Evolutionary conservation across 2,329 filamentous ascomycete species (phyloP), one percentile per base, ranked within the genome.

Genomic region (Cladosporium sp.): DNA sequence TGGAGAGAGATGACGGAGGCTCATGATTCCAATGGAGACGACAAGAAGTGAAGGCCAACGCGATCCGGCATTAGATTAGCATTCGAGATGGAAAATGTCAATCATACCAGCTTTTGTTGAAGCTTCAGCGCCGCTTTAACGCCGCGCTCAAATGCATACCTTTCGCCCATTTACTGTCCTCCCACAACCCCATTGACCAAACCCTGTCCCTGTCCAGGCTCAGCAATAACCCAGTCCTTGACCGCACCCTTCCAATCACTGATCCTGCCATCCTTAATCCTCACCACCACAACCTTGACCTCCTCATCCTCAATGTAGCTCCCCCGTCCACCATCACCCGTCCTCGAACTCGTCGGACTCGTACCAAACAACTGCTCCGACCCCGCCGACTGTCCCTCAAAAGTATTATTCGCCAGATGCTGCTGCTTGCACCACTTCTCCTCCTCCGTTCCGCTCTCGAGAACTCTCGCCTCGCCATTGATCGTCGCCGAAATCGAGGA

Each of bases 221-320:
- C 64, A 21, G 57, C 59, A 49, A 66, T 56, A 33, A 73, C 75
- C 87, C 88, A 98, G 76, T 98, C 94, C 72, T 90, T 87, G 5
- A 98, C 92, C 16, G 88, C 87, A n/a, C 95, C 94, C 81, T 97
- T 97, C 91, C 91, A 97, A 77, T 97, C 95, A 70, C 91, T 93
- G 72, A 96, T 96, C 73, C 93, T 86, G 58, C 95, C 93, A 75
- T 93, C 91, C 72, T 85, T 86, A 71, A 98, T 92, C 72, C 85
- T 87, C 8, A 98, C 95, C 6, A 94, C 86, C 37, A 98, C 92
- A 7, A 97, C 93, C 58, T 91, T 85, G 1, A 96, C 93, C 76
- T 95, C 91, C 74, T 92, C 90, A 3, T 90, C 91, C 44, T 89
- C 90, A 50, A 96, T 86, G 78, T 93, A 91, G 74, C 86, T 88